phyloP scores from a whole-genome alignment of 192 early-diverging fungal genomes.

The Spinellus fusiger region DNA sequence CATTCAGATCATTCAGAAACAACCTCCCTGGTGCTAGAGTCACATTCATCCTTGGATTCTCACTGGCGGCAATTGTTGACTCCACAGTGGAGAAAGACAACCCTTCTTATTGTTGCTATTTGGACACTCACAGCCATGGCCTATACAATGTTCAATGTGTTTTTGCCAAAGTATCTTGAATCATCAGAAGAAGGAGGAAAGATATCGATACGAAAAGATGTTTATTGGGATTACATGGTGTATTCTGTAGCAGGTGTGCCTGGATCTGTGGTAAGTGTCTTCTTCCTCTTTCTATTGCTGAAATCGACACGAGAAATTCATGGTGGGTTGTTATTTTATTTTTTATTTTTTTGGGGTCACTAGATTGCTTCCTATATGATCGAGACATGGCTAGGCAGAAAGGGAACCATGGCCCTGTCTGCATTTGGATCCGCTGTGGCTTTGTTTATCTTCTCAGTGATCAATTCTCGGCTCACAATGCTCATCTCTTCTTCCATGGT shows the following conservation, averaged over 20 bases:
- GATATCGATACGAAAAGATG: conserved; percentile 37
- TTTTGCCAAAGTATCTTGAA: conserved; percentile 74
- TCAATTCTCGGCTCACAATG: conserved; percentile 48
- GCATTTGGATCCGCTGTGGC: conserved; percentile 65
- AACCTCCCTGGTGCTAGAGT: no score
- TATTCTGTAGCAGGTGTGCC: conserved; percentile 74
- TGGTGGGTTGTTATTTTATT: background rate
- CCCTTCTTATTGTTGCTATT: conserved; percentile 67
- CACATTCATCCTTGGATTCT: no score
- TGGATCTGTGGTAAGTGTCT: conserved; percentile 63
- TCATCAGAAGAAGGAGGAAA: conserved; percentile 37
- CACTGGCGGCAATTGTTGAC: conserved; percentile 34
- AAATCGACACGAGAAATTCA: background rate
- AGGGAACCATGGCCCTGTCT: conserved; percentile 74
- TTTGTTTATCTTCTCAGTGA: conserved; percentile 61
- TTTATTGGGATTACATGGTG: conserved; percentile 70
- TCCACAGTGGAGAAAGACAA: conserved; percentile 50
- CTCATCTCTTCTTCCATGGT: conserved; percentile 55
- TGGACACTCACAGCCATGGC: conserved; percentile 74
- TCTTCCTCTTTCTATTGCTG: background rate
- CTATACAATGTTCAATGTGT: conserved; percentile 87
- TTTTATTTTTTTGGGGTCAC: background rate
- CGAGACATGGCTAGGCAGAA: conserved; percentile 66
- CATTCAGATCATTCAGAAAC: conserved; percentile 11
- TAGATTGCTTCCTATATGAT: conserved; percentile 56